Base-by-base conservation (phyloP, 176 grass and related monocot species). In the Metroxylon sagu region DNA sequence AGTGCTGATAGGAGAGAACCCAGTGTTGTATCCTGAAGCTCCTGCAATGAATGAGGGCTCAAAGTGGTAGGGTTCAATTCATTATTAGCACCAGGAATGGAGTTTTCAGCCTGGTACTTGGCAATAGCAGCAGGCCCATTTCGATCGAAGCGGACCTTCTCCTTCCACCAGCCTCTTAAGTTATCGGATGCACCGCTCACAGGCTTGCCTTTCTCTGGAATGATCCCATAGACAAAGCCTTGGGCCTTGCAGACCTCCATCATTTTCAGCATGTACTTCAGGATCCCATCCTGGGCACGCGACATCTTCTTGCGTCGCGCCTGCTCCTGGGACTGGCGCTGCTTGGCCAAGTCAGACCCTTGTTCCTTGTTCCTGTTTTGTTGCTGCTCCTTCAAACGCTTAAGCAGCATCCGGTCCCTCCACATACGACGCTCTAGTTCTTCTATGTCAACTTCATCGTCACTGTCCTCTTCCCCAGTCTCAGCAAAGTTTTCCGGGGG, bases 261-360 rank as follows among this genome's bases (percentile, higher is more conserved):
- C 93, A 98, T 98, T 67, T 98, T 98, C 65, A 98, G 81, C 93
- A 98, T 98, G 87, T 98, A 92, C 71, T 98, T 98, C 58, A 98
- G 82, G 62, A 98, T 98, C 62, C 93, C 93, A 35, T 98, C 93
- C 66, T 98, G 93, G 6, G 93, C 87, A 55, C 93, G 87, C 1
- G 93, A 98, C 93, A 98, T 98, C 84, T 98, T 98, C 73, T 98
- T 98, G 30, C 93, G 87, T 14, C 93, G 87, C 0, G 93, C 93
- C 65, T 98, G 93, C 70, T 98, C 93, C 65, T 85, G 93, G 7
- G 87, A 85, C 75, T 91, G 87, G 8, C 78, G 69, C 28, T 76
- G 83, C 86, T 84, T 89, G 48, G 60, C 18, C 3, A 53, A 27
- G 19, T 87, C 77, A 50, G 25, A 25, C 50, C 58, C 76, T 18